A percentile compares a stretch with the other conserved stretches of the same genome.
These are phyloP conservation scores for Arthroderma uncinatum DNA, from an alignment of 2,329 filamentous ascomycete species.

Conservation along the genomic window DNA sequence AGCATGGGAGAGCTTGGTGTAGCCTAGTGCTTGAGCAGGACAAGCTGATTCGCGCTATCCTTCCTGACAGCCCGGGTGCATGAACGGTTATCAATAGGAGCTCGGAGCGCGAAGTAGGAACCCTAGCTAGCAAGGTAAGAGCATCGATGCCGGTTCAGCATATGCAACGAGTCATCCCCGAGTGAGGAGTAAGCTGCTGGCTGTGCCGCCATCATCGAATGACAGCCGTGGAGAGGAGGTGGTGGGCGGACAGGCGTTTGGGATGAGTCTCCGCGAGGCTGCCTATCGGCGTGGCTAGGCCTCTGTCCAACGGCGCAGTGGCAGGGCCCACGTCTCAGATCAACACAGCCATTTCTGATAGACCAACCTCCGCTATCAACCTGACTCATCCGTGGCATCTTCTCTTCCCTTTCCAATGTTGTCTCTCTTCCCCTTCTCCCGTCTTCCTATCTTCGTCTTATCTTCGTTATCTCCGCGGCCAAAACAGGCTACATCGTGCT, in stretches of 20 bases:
- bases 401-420: background rate
- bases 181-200: background rate
- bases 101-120: background rate
- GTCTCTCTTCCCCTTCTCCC: background rate
- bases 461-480: background rate
- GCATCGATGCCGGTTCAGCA: background rate
- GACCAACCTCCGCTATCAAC: background rate
- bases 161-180: background rate
- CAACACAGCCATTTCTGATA: background rate
- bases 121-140: background rate
- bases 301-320: background rate
- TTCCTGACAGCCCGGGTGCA: background rate
- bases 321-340: background rate
- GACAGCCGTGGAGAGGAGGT: background rate
- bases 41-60: background rate
- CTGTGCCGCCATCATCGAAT: conserved; percentile 1
- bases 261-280: background rate
- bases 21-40: background rate
- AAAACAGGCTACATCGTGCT: background rate
- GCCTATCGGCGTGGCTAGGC: background rate
- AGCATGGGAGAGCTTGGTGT: background rate
- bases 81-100: no score
- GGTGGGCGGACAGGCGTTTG: background rate
- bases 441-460: background rate
- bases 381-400: background rate